Conservation (phyloP, 225 moss, liverwort and hornwort genomes). For the Marchantia paleacea region DNA sequence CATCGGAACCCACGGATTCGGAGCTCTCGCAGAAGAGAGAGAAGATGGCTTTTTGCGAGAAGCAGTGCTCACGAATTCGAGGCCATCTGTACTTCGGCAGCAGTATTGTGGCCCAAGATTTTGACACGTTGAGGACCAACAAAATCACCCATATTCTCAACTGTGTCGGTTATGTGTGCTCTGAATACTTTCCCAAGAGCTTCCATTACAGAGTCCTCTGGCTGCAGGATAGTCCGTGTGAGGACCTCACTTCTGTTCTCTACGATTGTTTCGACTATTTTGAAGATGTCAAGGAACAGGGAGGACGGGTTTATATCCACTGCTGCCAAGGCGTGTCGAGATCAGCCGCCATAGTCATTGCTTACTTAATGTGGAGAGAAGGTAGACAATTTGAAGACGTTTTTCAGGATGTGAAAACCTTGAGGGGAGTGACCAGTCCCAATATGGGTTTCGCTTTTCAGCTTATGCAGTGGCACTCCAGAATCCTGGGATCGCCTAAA, state of each 20-base stretch:
- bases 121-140: conserved; percentile 54
- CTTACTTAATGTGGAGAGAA: conserved; percentile 85
- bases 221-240: conserved; percentile 88
- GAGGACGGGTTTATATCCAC: conserved; percentile 76
- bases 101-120: conserved; percentile 65
- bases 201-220: conserved; percentile 83
- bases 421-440: conserved; percentile 66
- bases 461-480: conserved; percentile 83
- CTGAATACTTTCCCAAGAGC: conserved; percentile 59
- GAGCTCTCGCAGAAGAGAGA: conserved; percentile 61
- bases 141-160: conserved; percentile 89
- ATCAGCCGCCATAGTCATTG: conserved; percentile 81
- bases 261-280: conserved; percentile 88
- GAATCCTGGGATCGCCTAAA: conserved; percentile 41
- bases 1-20: conserved; percentile 51
- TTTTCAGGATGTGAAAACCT: conserved; percentile 62
- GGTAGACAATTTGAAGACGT: conserved; percentile 66
- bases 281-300: conserved; percentile 74
- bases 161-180: conserved; percentile 84
- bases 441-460: conserved; percentile 90
- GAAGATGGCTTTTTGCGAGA: conserved; percentile 71
- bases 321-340: conserved; percentile 90
- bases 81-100: conserved; percentile 82
- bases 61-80: conserved; percentile 65
- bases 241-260: conserved; percentile 72